Evolutionary conservation across 2,329 filamentous ascomycete genomes (phyloP).

Genomic region (Fusarium vanettenii): DNA sequence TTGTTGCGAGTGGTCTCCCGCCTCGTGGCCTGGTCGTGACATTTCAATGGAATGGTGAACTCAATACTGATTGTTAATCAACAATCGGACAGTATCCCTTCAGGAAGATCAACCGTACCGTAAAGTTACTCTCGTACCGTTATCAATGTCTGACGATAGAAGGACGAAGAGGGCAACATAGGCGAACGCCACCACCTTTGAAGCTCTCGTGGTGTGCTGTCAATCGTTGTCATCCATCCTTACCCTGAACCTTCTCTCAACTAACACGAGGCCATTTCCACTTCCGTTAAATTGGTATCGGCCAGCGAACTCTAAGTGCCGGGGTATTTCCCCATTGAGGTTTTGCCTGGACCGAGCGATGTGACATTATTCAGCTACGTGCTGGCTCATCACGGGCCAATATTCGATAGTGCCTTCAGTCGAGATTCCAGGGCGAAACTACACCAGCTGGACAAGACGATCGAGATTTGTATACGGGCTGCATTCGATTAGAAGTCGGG

Average conservation of each 20-base stretch:
- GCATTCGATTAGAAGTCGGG: background rate
- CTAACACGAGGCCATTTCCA: conserved; percentile 1
- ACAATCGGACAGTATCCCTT: background rate
- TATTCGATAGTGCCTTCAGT: background rate
- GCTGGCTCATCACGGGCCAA: background rate
- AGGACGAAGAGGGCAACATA: background rate
- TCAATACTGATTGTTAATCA: background rate
- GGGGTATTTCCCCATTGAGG: background rate
- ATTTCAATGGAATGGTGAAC: background rate
- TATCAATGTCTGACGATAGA: background rate
- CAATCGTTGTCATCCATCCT: background rate
- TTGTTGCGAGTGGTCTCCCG: background rate
- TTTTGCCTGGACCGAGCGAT: background rate
- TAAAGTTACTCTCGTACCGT: background rate
- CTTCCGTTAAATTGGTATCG: background rate
- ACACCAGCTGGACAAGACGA: background rate
- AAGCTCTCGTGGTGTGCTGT: background rate
- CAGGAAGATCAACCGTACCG: background rate
- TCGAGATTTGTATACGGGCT: background rate
- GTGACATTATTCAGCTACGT: conserved; percentile 12
- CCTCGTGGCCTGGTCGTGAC: background rate
- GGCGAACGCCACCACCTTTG: conserved; percentile 1
- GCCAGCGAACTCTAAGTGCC: background rate
- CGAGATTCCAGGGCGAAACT: background rate
- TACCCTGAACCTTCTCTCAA: conserved; percentile 5